phyloP scores from a whole-genome alignment of 2,329 filamentous ascomycete species.

The Colletotrichum liaoningense region DNA sequence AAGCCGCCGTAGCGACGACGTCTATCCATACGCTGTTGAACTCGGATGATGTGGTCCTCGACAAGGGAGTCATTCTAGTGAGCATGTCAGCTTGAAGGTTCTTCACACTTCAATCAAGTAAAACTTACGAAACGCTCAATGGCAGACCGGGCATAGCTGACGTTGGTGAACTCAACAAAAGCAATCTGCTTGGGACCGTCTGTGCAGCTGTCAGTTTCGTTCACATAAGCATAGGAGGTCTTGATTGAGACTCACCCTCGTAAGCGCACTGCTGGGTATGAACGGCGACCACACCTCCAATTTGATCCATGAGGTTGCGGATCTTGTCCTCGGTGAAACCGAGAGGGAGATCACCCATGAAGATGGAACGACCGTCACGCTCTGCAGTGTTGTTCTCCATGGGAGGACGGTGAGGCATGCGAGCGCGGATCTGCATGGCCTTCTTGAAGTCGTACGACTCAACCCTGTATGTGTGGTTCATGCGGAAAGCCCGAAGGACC shows the following conservation, averaged over 20 bases:
- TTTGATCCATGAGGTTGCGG: slow-evolving; percentile 47
- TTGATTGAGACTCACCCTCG: background rate
- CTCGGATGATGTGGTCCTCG: slow-evolving; percentile 47
- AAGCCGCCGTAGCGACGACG: slow-evolving; percentile 8
- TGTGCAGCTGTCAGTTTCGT: background rate
- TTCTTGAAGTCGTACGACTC: slow-evolving; percentile 44
- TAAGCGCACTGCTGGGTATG: slow-evolving; percentile 39
- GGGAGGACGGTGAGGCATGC: slow-evolving; percentile 37
- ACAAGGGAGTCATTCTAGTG: slow-evolving; percentile 48
- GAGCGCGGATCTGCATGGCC: slow-evolving; percentile 28
- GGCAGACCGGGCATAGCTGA: slow-evolving; percentile 50
- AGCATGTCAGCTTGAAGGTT: background rate
- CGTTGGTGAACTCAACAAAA: slow-evolving; percentile 53
- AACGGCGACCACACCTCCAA: slow-evolving; percentile 51
- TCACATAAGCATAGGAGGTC: background rate
- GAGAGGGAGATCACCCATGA: slow-evolving; percentile 57
- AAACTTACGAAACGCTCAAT: slow-evolving; percentile 47
- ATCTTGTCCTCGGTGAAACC: slow-evolving; percentile 50
- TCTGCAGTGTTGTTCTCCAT: slow-evolving; percentile 49
- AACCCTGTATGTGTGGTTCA: slow-evolving; percentile 45
- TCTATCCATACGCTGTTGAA: slow-evolving; percentile 44
- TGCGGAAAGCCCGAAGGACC: slow-evolving; percentile 54
- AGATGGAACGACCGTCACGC: slow-evolving; percentile 58
- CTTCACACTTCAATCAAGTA: background rate
- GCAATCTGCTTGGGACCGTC: slow-evolving; percentile 42